Evolutionary conservation across 2,329 filamentous ascomycete species (phyloP).

Genomic region (Pseudogymnoascus verrucosus): DNA sequence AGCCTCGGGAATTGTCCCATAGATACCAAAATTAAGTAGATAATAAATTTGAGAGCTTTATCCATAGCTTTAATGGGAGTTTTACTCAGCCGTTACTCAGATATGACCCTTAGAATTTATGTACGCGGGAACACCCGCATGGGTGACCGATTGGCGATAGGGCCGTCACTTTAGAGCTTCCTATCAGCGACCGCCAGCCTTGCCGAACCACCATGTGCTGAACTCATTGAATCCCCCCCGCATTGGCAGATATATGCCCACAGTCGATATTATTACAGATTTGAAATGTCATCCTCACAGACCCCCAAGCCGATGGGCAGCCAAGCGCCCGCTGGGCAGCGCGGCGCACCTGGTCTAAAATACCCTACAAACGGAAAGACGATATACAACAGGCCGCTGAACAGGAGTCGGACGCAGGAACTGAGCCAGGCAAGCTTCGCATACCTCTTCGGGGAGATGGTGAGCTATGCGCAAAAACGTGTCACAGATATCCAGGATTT

Average conservation of each 20-base stretch:
- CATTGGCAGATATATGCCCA: conserved; percentile 9
- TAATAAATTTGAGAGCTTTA: background rate
- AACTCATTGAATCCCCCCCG: background rate
- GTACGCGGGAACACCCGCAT: background rate
- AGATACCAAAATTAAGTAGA: conserved; percentile 2
- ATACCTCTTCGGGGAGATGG: conserved; percentile 94
- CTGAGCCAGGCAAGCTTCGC: conserved; percentile 90
- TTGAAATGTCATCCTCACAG: conserved; percentile 27
- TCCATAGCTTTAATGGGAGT: background rate
- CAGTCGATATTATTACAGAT: conserved; percentile 12
- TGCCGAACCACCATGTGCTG: background rate
- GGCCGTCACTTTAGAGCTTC: conserved; percentile 6
- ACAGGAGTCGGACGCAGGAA: conserved; percentile 80
- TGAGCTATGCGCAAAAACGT: conserved; percentile 82
- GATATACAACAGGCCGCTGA: conserved; percentile 93
- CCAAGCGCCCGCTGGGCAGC: conserved; percentile 20
- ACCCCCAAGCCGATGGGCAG: conserved; percentile 21
- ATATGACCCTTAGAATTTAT: conserved; percentile 3
- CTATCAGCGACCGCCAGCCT: conserved; percentile 7
- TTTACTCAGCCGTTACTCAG: background rate
- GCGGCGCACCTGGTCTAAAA: conserved; percentile 53
- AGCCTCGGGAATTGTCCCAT: background rate
- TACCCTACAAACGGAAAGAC: conserved; percentile 92
- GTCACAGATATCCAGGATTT: conserved; percentile 91
- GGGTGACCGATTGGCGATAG: conserved; percentile 6